phyloP scores from a whole-genome alignment of 2,329 filamentous ascomycete genomes.

The Apiospora hydei region DNA sequence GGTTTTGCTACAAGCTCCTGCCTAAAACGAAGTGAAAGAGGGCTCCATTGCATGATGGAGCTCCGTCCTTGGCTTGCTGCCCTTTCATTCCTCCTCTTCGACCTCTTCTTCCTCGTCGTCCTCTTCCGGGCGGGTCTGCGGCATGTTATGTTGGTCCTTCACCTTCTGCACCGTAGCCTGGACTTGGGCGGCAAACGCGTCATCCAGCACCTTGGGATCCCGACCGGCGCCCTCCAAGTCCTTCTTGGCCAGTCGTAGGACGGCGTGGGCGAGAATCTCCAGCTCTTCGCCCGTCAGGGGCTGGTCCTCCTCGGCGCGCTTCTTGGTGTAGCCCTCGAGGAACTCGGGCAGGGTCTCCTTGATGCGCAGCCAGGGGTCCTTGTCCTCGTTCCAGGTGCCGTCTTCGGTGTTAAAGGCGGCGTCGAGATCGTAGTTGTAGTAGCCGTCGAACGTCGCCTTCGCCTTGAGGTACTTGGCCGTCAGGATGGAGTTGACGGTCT shows the following conservation, averaged over 20 bases:
- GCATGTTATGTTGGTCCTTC: slow-evolving; percentile 27
- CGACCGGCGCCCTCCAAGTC: slow-evolving; percentile 31
- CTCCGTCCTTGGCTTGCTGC: not conserved
- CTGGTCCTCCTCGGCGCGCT: slow-evolving; percentile 23
- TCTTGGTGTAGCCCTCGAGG: slow-evolving; percentile 27
- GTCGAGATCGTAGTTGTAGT: slow-evolving; percentile 29
- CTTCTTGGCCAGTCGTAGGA: slow-evolving; percentile 29
- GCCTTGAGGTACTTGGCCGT: slow-evolving; percentile 32
- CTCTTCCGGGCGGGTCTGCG: slow-evolving; percentile 26
- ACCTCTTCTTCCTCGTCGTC: not conserved
- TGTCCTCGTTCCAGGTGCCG: slow-evolving; percentile 17
- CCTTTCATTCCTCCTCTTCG: slow-evolving; percentile 19
- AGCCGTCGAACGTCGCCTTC: slow-evolving; percentile 31
- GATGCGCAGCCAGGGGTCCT: slow-evolving; percentile 32
- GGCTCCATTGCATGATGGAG: not conserved
- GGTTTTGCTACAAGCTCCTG: not conserved
- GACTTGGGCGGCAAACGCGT: slow-evolving; percentile 25
- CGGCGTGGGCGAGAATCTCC: slow-evolving; percentile 27
- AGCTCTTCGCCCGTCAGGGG: slow-evolving; percentile 30
- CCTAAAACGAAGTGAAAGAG: slow-evolving; percentile 10
- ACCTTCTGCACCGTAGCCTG: slow-evolving; percentile 28
- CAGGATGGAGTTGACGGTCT: slow-evolving; percentile 31
- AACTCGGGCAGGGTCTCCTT: slow-evolving; percentile 30
- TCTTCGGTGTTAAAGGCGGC: slow-evolving; percentile 13
- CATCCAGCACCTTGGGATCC: slow-evolving; percentile 27